Percentiles rank a stretch among this genome's conserved stretches.
Conservation (phyloP, 1,284 basidiomycete species). For the Cutaneotrichosporon sp. region DNA sequence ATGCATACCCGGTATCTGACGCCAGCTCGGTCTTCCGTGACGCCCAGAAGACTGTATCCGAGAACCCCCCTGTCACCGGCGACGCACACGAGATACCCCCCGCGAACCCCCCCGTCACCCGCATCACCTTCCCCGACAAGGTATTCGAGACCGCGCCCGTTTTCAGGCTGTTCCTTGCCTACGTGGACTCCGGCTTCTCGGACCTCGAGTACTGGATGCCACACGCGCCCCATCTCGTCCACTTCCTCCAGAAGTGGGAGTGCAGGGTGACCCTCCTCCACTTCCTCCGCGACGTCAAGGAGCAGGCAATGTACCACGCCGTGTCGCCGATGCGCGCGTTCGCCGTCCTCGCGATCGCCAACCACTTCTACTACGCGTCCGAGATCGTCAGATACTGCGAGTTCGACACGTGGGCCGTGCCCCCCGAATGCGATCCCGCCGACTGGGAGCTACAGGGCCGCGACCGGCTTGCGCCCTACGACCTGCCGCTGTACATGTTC, state of each 20-base stretch:
- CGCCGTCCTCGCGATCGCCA: neutral
- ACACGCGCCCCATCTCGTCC: constrained; percentile 5
- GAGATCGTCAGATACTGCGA: neutral
- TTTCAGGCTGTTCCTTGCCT: constrained; percentile 11
- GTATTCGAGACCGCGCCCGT: constrained; percentile 13
- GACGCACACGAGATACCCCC: too few species aligned
- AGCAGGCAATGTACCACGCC: neutral
- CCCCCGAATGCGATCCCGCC: neutral
- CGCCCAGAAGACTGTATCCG: neutral
- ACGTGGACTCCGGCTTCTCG: neutral
- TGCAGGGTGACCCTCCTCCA: constrained; percentile 10
- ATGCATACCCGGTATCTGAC: neutral
- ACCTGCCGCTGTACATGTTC: neutral
- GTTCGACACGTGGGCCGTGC: neutral
- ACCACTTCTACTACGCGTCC: too few species aligned
- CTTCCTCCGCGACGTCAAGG: constrained; percentile 5
- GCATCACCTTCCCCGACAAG: constrained; percentile 10
- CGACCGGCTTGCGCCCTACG: neutral
- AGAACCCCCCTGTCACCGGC: too few species aligned
- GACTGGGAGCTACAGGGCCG: neutral
- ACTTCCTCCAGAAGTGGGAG: constrained; percentile 16
- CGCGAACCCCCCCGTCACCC: too few species aligned
- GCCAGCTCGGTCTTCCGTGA: neutral
- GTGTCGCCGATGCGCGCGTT: neutral
- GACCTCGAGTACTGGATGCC: constrained; percentile 9